These are phyloP conservation scores for Boletus rubroflammeus DNA, from an alignment of 768 basidiomycete genomes.

Conservation along the genomic window DNA sequence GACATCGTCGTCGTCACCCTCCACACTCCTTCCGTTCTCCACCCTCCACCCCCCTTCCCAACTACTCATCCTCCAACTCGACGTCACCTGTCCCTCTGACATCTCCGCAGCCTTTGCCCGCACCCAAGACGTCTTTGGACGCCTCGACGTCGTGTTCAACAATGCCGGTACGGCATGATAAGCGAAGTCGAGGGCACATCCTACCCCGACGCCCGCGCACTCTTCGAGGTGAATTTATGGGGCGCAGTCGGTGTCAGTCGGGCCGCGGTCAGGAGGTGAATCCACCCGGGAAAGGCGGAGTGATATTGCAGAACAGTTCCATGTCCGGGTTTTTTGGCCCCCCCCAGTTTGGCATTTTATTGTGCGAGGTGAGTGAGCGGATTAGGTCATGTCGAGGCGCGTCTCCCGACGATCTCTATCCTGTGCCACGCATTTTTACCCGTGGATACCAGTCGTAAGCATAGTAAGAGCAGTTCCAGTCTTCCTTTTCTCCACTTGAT, in stretches of 20 bases:
- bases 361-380: conserved; percentile 7
- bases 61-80: no score
- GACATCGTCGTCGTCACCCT: no score
- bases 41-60: no score
- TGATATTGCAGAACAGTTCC: conserved; percentile 16
- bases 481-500: background rate
- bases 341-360: conserved; percentile 12
- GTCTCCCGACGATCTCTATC: background rate
- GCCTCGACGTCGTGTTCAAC: conserved; percentile 43
- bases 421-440: background rate
- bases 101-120: conserved; percentile 34
- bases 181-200: conserved; percentile 35
- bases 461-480: conserved; percentile 1
- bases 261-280: conserved; percentile 30
- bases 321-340: background rate
- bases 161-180: conserved; percentile 35
- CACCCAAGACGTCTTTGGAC: conserved; percentile 33
- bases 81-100: no score
- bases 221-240: conserved; percentile 35
- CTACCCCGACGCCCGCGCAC: conserved; percentile 26
- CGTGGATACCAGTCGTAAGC: conserved; percentile 4
- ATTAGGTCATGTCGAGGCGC: background rate
- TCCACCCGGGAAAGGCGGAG: conserved; percentile 8
- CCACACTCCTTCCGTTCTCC: no score
- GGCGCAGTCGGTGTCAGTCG: conserved; percentile 16